Percentiles rank a stretch among this genome's conserved stretches.
Evolutionary conservation across 1,139 yeast species (phyloP).

Genomic region (Protomyces pachydermus): DNA sequence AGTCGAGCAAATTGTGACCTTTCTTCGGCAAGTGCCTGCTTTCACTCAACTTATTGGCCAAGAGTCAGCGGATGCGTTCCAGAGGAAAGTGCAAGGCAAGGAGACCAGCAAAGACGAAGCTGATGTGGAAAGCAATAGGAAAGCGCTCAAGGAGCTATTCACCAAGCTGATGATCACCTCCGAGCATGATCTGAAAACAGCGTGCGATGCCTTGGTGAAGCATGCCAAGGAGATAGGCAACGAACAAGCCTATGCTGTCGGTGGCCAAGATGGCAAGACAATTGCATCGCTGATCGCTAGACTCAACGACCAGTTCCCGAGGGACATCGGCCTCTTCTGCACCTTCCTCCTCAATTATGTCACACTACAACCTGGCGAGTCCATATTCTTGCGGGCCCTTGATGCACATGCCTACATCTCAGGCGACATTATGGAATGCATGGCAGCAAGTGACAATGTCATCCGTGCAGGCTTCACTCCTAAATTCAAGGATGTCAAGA

Average conservation of each 20-base stretch:
- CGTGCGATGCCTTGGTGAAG: constrained; percentile 10
- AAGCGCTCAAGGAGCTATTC: constrained; percentile 21
- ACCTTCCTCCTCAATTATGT: constrained; percentile 88
- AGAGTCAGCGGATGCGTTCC: constrained; percentile 38
- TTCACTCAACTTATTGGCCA: constrained; percentile 63
- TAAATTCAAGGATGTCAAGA: constrained; percentile 93
- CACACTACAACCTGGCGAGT: constrained; percentile 79
- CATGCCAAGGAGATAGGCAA: constrained; percentile 1
- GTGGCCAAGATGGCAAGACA: constrained; percentile 20
- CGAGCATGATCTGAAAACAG: not conserved
- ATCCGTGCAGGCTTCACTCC: constrained; percentile 93
- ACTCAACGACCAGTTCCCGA: constrained; percentile 80
- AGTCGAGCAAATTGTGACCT: constrained; percentile 62
- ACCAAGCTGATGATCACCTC: constrained; percentile 17
- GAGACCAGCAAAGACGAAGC: constrained; percentile 26
- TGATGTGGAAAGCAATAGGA: constrained; percentile 4
- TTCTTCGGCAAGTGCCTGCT: constrained; percentile 70
- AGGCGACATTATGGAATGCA: constrained; percentile 68
- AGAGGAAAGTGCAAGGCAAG: constrained; percentile 6
- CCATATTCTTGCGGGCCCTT: constrained; percentile 92
- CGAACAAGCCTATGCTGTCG: constrained; percentile 3
- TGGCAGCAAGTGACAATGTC: constrained; percentile 98
- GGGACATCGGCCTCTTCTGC: constrained; percentile 91
- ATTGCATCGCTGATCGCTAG: constrained; percentile 56
- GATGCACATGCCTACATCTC: constrained; percentile 42